phyloP scores from a whole-genome alignment of 2,329 filamentous ascomycete genomes.

The Botrytis medusae region DNA sequence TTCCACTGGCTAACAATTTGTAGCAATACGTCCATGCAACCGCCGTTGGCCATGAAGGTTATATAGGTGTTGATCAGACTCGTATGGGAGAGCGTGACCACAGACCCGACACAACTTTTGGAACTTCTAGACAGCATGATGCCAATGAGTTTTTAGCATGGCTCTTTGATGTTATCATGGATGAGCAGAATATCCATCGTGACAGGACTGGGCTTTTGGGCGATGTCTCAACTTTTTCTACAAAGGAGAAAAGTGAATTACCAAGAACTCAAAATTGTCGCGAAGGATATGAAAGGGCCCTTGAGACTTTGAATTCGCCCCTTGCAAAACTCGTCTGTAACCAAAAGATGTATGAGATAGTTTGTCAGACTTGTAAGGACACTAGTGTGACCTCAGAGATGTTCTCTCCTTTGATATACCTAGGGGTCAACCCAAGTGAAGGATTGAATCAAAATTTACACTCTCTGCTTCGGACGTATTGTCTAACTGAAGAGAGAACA shows the following conservation, averaged over 20 bases:
- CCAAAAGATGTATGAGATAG: neutral
- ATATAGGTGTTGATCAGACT: neutral
- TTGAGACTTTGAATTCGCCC: neutral
- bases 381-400: neutral
- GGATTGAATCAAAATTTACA: neutral
- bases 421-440: neutral
- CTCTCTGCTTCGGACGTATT: neutral
- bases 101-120: slow-evolving; percentile 8
- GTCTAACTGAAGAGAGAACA: neutral
- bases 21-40: slow-evolving; percentile 34
- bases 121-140: slow-evolving; percentile 19
- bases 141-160: slow-evolving; percentile 13
- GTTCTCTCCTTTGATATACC: neutral
- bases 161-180: neutral
- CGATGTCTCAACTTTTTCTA: neutral
- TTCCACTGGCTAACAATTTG: slow-evolving; percentile 12
- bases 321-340: neutral
- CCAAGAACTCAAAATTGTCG: slow-evolving; percentile 14
- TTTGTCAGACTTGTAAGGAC: neutral
- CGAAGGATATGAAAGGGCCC: slow-evolving; percentile 2
- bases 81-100: neutral
- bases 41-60: slow-evolving; percentile 17
- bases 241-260: neutral
- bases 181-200: slow-evolving; percentile 16
- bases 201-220: neutral